phyloP scores from a whole-genome alignment of 225 moss, liverwort and hornwort species.

The Physcomitrellopsis africana region DNA sequence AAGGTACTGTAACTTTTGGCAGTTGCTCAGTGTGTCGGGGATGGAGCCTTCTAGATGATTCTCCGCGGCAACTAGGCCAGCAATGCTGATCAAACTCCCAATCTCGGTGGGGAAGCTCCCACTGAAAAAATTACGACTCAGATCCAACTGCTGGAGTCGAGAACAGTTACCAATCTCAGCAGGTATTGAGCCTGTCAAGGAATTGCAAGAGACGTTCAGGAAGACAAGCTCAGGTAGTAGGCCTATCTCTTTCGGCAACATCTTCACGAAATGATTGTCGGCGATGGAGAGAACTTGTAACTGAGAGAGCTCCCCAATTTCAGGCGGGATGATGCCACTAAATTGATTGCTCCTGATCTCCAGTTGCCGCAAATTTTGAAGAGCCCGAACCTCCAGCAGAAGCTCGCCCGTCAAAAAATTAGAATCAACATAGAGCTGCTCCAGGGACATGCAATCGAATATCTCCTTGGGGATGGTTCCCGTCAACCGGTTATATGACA shows the following conservation, averaged over 20 bases:
- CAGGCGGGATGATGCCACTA: slow-evolving; percentile 39
- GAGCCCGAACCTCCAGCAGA: slow-evolving; percentile 29
- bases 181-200: slow-evolving; percentile 42
- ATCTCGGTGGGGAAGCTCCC: slow-evolving; percentile 46
- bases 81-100: slow-evolving; percentile 26
- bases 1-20: slow-evolving; percentile 35
- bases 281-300: slow-evolving; percentile 55
- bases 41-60: slow-evolving; percentile 57
- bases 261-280: slow-evolving; percentile 37
- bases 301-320: slow-evolving; percentile 25
- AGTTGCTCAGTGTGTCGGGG: slow-evolving; percentile 37
- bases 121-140: slow-evolving; percentile 48
- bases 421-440: slow-evolving; percentile 37
- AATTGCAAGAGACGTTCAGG: slow-evolving; percentile 45
- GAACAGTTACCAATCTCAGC: slow-evolving; percentile 46
- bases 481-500: slow-evolving; percentile 38
- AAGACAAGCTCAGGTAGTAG: slow-evolving; percentile 30
- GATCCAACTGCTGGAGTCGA: slow-evolving; percentile 45
- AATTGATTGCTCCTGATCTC: slow-evolving; percentile 46
- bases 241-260: slow-evolving; percentile 41
- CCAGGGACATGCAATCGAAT: slow-evolving; percentile 37
- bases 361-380: slow-evolving; percentile 31
- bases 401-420: slow-evolving; percentile 46
- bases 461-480: slow-evolving; percentile 48
- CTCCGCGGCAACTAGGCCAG: slow-evolving; percentile 37